Evolutionary conservation across 164 flowering plant species (phyloP).

Genomic region (Berberis vulgaris): DNA sequence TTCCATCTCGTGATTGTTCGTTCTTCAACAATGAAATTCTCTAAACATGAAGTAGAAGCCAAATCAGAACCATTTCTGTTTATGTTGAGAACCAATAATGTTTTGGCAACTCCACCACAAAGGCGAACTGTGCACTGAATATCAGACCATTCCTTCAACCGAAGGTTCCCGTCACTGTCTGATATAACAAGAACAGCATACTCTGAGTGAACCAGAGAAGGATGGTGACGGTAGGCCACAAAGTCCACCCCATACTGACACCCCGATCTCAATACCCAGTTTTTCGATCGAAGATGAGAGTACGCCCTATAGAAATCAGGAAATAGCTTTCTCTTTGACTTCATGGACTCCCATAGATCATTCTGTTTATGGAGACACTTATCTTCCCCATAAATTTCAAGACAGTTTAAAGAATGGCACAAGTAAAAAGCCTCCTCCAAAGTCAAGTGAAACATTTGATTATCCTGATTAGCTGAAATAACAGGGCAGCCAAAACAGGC

Average conservation of each 20-base stretch:
- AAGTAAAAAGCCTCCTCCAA: slow-evolving; percentile 14
- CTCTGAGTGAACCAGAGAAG: slow-evolving; percentile 67
- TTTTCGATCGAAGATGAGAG: slow-evolving; percentile 56
- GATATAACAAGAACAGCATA: slow-evolving; percentile 53
- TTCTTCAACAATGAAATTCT: slow-evolving; percentile 38
- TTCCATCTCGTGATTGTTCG: slow-evolving; percentile 54
- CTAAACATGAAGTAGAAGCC: slow-evolving; percentile 33
- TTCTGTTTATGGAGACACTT: slow-evolving; percentile 9
- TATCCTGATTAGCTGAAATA: slow-evolving; percentile 4
- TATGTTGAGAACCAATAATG: slow-evolving; percentile 45
- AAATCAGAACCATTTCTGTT: slow-evolving; percentile 17
- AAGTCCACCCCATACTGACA: slow-evolving; percentile 71
- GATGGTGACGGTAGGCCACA: slow-evolving; percentile 73
- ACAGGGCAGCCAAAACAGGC: slow-evolving; percentile 9
- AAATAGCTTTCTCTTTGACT: slow-evolving; percentile 27
- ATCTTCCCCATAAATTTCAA: slow-evolving; percentile 14
- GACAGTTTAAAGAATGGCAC: slow-evolving; percentile 3
- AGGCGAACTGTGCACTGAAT: slow-evolving; percentile 47
- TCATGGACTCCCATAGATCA: slow-evolving; percentile 55
- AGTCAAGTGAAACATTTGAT: slow-evolving; percentile 5
- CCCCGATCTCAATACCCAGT: slow-evolving; percentile 81
- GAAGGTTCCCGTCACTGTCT: slow-evolving; percentile 23
- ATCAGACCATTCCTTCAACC: slow-evolving; percentile 68
- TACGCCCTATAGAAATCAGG: slow-evolving; percentile 55
- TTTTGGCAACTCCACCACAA: slow-evolving; percentile 71